These are phyloP conservation scores for Blastobotrys petasosporus DNA, from an alignment of 1,139 yeast species.

Conservation along the genomic window DNA sequence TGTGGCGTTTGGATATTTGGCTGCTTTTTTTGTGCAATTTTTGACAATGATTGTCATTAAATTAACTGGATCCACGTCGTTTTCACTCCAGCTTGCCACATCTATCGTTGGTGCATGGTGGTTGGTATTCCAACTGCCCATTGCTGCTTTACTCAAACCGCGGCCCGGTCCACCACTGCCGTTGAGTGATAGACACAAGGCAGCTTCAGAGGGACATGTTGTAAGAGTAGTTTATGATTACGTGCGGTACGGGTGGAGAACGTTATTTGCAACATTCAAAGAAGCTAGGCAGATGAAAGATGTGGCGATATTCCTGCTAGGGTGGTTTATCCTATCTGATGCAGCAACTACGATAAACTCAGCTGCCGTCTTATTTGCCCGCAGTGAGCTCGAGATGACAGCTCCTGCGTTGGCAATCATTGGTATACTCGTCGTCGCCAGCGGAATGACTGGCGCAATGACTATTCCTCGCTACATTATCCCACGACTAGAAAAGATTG, in stretches of 20 bases:
- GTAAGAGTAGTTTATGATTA: slow-evolving; percentile 16
- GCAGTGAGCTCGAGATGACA: slow-evolving; percentile 57
- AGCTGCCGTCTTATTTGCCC: slow-evolving; percentile 65
- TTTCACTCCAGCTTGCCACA: slow-evolving; percentile 51
- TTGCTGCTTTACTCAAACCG: slow-evolving; percentile 41
- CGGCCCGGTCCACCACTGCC: slow-evolving; percentile 37
- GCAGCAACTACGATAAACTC: slow-evolving; percentile 68
- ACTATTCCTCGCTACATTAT: slow-evolving; percentile 45
- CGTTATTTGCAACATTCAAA: slow-evolving; percentile 45
- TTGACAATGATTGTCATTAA: slow-evolving; percentile 46
- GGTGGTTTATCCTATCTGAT: slow-evolving; percentile 68
- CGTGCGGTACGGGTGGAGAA: slow-evolving; percentile 52
- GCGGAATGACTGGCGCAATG: slow-evolving; percentile 59
- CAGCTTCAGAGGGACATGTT: not conserved
- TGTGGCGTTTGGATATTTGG: slow-evolving; percentile 57
- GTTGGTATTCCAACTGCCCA: slow-evolving; percentile 58
- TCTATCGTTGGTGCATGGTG: slow-evolving; percentile 65
- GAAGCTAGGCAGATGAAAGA: slow-evolving; percentile 55
- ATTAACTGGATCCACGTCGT: slow-evolving; percentile 39
- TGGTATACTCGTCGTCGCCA: slow-evolving; percentile 55
- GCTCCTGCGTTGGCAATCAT: slow-evolving; percentile 55
- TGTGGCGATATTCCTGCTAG: slow-evolving; percentile 52
- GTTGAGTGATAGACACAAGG: slow-evolving; percentile 9
- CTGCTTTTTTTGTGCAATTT: slow-evolving; percentile 59
- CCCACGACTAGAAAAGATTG: slow-evolving; percentile 32